Base-by-base conservation (phyloP, 768 basidiomycete genomes). In the Suillus discolor region DNA sequence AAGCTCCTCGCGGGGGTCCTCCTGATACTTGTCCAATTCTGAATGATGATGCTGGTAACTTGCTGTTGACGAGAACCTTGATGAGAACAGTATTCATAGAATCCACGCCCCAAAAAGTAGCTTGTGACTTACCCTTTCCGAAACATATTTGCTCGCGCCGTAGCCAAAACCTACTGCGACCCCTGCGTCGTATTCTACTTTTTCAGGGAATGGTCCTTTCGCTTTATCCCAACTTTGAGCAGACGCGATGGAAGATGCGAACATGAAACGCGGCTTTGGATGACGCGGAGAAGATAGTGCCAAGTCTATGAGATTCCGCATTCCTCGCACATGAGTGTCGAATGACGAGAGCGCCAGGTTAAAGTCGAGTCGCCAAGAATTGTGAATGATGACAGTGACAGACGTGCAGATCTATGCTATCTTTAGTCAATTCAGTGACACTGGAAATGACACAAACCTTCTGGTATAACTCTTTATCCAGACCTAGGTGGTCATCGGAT, bases 11-110 rank as follows among this genome's bases (percentile, higher is more conserved):
- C 2, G 71, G 71, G 0, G 63, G 65, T 36, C 81, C 80, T 18
- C 84, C 83, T 28, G 73, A 74, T 7, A 84, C 70, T 64, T 86
- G 85, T 0, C 84, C 85, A 12, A 84, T 78, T 3, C 85, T 75
- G 36, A 85, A 71, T 2, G 79, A 78, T 0, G 77, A 73, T 0
- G 72, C 73, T 6, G 74, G 73, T 4, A 84, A 65, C 3, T 79
- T 75, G 8, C 81, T 81, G 57, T 74, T 74, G 3, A 71, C 71
- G 25, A 85, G 76, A 8, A 84, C 71, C 75, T 81, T 39, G 9
- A 12, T 49, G 20, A 20, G 5, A 23, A 15, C 2, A 13, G 23
- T 9, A 28, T 70, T 28, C 59, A 31, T 57, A 6, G 8, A 9
- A 31, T 13, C 4, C 2, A 8, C 18, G 9, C 8, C 11, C 49